phyloP scores from a whole-genome alignment of 129 eudicot genomes.

The Artemisia tridentata region DNA sequence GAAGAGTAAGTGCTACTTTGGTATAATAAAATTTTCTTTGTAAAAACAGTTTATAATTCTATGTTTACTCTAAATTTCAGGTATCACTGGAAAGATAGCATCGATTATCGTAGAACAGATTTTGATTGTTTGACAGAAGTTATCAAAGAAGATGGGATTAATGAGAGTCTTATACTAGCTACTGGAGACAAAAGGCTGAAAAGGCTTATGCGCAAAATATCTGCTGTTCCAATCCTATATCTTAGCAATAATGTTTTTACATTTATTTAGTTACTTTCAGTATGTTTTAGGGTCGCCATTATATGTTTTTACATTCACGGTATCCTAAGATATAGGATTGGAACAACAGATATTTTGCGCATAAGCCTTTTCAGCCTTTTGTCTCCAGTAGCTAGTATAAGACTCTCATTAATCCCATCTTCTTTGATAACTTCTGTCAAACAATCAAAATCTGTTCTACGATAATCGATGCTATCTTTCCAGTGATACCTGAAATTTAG shows the following conservation, averaged over 20 bases:
- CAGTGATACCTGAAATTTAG: not conserved
- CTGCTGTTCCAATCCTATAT: not conserved
- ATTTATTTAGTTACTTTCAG: not conserved
- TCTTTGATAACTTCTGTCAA: not conserved
- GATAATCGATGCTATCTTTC: not conserved
- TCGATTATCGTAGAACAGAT: not conserved
- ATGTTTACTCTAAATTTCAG: not conserved
- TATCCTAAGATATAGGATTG: not conserved
- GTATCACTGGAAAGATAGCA: not conserved
- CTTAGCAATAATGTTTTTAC: no score
- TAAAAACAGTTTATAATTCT: not conserved
- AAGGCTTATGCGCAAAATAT: not conserved
- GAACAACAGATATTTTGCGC: not conserved
- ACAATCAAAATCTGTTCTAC: not conserved
- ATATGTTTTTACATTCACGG: not conserved
- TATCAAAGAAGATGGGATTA: not conserved
- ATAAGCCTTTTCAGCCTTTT: not conserved
- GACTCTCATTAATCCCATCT: not conserved
- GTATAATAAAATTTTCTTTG: not conserved
- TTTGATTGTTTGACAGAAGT: not conserved
- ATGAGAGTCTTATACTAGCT: not conserved
- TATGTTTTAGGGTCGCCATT: not conserved
- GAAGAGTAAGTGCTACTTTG: not conserved
- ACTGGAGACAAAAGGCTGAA: not conserved
- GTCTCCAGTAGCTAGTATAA: not conserved